Conservation (phyloP, 345 rosid species). For the Lumnitzera littorea region DNA sequence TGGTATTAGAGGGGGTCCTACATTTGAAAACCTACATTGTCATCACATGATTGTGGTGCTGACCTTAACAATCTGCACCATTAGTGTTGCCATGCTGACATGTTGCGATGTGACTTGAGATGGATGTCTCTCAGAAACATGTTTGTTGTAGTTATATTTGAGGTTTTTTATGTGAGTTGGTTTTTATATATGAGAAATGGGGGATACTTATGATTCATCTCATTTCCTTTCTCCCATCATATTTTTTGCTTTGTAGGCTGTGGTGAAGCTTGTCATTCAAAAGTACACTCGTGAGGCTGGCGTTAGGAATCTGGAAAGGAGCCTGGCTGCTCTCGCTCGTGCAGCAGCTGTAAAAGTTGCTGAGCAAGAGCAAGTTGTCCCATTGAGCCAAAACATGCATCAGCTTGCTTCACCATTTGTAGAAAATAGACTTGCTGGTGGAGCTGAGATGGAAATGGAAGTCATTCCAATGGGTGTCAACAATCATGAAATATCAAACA, state of each 20-base stretch:
- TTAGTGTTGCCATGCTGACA: too few relatives aligned
- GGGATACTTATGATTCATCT: background rate
- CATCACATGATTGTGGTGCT: too few relatives aligned
- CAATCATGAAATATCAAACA: slow-evolving; percentile 62
- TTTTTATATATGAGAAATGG: too few relatives aligned
- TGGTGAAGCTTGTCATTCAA: slow-evolving; percentile 79
- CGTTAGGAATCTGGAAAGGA: slow-evolving; percentile 84
- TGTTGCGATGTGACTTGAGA: too few relatives aligned
- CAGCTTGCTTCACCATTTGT: slow-evolving; percentile 67
- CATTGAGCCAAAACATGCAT: slow-evolving; percentile 72
- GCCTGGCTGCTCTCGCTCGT: slow-evolving; percentile 92
- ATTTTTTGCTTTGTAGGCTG: slow-evolving; percentile 34
- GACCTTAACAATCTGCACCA: too few relatives aligned
- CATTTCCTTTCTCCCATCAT: slow-evolving; percentile 3
- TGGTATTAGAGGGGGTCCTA: too few relatives aligned
- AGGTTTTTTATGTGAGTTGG: too few relatives aligned
- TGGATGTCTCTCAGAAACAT: too few relatives aligned
- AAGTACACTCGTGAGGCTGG: slow-evolving; percentile 99
- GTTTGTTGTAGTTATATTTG: too few relatives aligned
- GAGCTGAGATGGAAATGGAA: slow-evolving; percentile 97
- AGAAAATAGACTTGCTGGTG: slow-evolving; percentile 80
- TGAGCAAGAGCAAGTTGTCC: slow-evolving; percentile 72
- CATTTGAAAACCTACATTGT: too few relatives aligned
- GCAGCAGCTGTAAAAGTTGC: slow-evolving; percentile 95
- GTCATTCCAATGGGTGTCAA: slow-evolving; percentile 83